These are phyloP conservation scores for Calonectria pteridis DNA, from an alignment of 2,329 filamentous ascomycete species.

Conservation along the genomic window DNA sequence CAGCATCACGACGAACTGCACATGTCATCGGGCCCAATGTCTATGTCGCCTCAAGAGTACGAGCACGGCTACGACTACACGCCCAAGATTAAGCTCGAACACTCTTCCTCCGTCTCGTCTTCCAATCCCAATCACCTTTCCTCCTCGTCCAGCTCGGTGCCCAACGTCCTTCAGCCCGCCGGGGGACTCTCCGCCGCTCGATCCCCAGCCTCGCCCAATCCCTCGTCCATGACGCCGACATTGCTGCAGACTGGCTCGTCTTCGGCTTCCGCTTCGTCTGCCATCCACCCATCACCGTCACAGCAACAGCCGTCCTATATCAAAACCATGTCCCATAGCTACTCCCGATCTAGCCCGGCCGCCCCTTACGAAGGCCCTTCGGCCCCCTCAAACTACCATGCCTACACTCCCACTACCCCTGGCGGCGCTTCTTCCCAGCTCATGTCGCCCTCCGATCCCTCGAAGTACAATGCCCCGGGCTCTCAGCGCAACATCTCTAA, in stretches of 20 bases:
- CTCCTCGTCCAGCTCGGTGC: constrained; percentile 59
- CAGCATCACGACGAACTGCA: constrained; percentile 66
- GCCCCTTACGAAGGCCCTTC: constrained; percentile 67
- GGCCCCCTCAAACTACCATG: constrained; percentile 62
- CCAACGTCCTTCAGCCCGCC: constrained; percentile 71
- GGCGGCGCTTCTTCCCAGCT: constrained; percentile 72
- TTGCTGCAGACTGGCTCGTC: constrained; percentile 50
- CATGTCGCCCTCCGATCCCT: constrained; percentile 65
- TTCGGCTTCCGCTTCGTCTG: constrained; percentile 42
- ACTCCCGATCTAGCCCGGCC: constrained; percentile 88
- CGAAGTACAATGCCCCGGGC: constrained; percentile 68
- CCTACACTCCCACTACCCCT: constrained; percentile 75
- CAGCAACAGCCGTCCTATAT: constrained; percentile 68
- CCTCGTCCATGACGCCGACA: constrained; percentile 53
- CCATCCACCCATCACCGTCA: constrained; percentile 55
- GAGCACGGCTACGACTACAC: constrained; percentile 56
- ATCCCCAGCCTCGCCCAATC: constrained; percentile 55
- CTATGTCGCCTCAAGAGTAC: constrained; percentile 63
- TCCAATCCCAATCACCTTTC: constrained; percentile 55
- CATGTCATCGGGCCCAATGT: constrained; percentile 59
- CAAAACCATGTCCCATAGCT: constrained; percentile 73
- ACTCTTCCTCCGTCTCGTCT: constrained; percentile 54
- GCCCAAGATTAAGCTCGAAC: constrained; percentile 66
- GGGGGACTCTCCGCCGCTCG: constrained; percentile 53
- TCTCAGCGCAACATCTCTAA: constrained; percentile 78